Evolutionary conservation across 805 yeast genomes (phyloP).

Genomic region (Candida boleticola): DNA sequence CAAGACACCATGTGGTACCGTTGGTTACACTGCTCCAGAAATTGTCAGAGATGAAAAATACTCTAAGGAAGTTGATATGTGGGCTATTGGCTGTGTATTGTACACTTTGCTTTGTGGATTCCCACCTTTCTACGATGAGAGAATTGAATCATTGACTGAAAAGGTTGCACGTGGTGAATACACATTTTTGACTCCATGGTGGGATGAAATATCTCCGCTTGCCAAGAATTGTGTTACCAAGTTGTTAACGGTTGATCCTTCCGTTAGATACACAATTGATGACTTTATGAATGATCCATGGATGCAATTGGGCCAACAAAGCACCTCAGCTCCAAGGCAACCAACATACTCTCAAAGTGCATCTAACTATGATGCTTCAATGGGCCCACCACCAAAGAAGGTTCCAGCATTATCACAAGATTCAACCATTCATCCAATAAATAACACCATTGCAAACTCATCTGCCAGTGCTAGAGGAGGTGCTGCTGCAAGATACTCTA

Average conservation of each 20-base stretch:
- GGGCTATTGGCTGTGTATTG: conserved; percentile 97
- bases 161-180: conserved; percentile 80
- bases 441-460: conserved; percentile 3
- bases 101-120: conserved; percentile 94
- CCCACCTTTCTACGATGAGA: conserved; percentile 93
- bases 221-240: conserved; percentile 71
- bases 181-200: conserved; percentile 79
- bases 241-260: conserved; percentile 70
- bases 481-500: conserved; percentile 18
- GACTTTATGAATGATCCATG: conserved; percentile 76
- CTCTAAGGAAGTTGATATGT: conserved; percentile 94
- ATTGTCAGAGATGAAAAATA: conserved; percentile 91
- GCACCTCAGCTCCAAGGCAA: not conserved
- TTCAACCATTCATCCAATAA: not conserved
- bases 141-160: conserved; percentile 68
- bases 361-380: not conserved
- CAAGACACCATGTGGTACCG: conserved; percentile 98
- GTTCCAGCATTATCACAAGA: not conserved
- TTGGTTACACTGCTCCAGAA: conserved; percentile 98
- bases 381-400: conserved; percentile 2
- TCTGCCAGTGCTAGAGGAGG: not conserved
- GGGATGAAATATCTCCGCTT: conserved; percentile 74
- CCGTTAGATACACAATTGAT: conserved; percentile 64
- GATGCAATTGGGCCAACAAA: conserved; percentile 36
- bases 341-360: too few relatives aligned